Evolutionary conservation across 257 asterid species (phyloP).

Genomic region (Phtheirospermum japonicum): DNA sequence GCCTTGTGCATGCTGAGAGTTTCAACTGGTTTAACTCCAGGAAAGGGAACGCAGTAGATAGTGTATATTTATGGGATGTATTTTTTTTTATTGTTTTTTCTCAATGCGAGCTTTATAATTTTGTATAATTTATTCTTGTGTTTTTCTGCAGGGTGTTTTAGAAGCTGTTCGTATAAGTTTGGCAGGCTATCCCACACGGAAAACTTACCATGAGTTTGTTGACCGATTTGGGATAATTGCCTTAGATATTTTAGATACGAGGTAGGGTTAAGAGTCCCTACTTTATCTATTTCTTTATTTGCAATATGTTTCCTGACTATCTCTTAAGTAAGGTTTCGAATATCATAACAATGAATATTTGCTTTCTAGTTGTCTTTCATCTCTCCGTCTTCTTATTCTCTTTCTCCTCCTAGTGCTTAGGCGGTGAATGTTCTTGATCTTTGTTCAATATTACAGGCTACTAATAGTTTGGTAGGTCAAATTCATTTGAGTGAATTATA

Average conservation of each 20-base stretch:
- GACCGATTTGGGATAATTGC: constrained; percentile 92
- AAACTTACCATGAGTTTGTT: constrained; percentile 88
- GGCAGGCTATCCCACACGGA: constrained; percentile 99
- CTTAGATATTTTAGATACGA: constrained; percentile 66
- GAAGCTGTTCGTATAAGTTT: constrained; percentile 99
- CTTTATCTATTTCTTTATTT: background rate
- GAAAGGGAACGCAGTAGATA: constrained; percentile 12
- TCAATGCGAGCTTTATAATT: background rate
- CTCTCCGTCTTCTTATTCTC: constrained; percentile 11
- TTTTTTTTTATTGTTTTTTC: background rate
- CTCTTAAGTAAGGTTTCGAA: constrained; percentile 2
- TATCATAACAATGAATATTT: constrained; percentile 1
- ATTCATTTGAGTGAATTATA: constrained; percentile 4
- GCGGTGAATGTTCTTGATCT: constrained; percentile 9
- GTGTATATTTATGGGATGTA: background rate
- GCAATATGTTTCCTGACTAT: no score
- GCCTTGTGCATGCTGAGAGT: background rate
- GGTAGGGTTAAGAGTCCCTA: constrained; percentile 47
- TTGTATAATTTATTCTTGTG: constrained; percentile 15
- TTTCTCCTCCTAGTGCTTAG: constrained; percentile 12
- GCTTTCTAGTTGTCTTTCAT: constrained; percentile 12
- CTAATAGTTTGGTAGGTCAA: constrained; percentile 8
- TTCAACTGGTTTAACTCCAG: constrained; percentile 17
- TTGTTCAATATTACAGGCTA: constrained; percentile 19
- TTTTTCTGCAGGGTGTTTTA: constrained; percentile 79